Base-by-base conservation (phyloP, 495 filamentous ascomycete genomes). In the Pyrenopolyporus hunteri region DNA sequence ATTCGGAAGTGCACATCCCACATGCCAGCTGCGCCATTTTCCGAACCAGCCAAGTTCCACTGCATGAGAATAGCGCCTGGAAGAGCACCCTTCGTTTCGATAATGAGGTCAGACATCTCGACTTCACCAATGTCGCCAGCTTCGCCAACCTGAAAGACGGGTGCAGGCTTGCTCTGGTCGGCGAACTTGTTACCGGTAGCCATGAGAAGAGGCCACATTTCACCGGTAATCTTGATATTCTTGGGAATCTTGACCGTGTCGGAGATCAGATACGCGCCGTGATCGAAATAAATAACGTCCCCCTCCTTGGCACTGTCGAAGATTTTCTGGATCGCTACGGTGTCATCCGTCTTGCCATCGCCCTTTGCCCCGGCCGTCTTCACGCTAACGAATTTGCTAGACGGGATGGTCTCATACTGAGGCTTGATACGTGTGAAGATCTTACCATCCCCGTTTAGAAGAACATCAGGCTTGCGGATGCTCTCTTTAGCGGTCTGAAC, bases 1-100 rank as follows among this genome's bases (percentile, higher is more conserved):
- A 91, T 83, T 55, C 93, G 91, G 73, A 91, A 87, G 74, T 97
- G 93, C 6, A 92, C 89, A 69, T 98, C 93, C 92, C 92, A 98
- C 77, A 97, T 84, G 29, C 84, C 93, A 5, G 82, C 83, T 0
- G 87, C 84, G 53, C 90, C 93, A 37, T 88, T 86, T 6, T 78
- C 74, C 2, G 78, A 70, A 16, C 82, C 83, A 6, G 82, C 87
- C 4, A 97, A 69, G 76, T 98, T 97, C 92, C 92, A 98, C 68
- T 98, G 82, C 72, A 97, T 83, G 39, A 98, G 77, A 65, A 96
- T 89, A 19, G 93, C 93, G 54, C 93, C 93, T 13, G 92, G 89
- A 60, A 89, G 85, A 2, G 90, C 76, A 2, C 82, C 93, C 43
- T 88, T 78, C 31, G 93, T 92, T 63, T 86, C 80, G 67, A 96